Conservation (phyloP, 345 rosid genomes). For the Punica granatum region DNA sequence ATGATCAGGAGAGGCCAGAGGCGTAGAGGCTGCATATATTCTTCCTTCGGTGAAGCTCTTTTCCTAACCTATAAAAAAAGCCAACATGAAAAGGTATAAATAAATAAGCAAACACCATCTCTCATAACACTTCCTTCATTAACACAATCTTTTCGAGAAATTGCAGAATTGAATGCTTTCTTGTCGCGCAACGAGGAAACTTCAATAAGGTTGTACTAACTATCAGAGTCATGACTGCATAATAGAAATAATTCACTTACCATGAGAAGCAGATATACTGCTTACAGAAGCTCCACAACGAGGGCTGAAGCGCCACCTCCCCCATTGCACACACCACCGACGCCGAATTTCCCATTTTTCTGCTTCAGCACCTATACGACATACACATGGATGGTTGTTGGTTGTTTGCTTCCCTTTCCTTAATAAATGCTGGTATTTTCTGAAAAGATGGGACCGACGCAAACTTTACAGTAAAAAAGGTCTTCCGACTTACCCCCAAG, state of each 20-base stretch:
- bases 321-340: constrained; percentile 94
- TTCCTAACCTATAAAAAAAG: not conserved
- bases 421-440: not conserved
- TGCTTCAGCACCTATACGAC: constrained; percentile 52
- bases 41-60: not conserved
- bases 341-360: constrained; percentile 73
- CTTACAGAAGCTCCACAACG: constrained; percentile 68
- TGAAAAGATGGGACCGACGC: not conserved
- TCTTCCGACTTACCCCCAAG: constrained; percentile 50
- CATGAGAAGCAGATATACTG: not conserved
- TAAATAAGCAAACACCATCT: not conserved
- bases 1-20: no score
- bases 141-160: no score
- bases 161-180: no score
- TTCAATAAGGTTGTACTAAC: no score
- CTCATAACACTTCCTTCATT: no score
- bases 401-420: not conserved
- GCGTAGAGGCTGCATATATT: not conserved
- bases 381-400: not conserved
- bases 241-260: not conserved
- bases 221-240: not conserved
- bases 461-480: not conserved
- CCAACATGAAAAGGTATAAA: not conserved
- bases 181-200: no score
- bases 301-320: constrained; percentile 97